Conservation (phyloP, 2,329 filamentous ascomycete genomes). For the Trichoderma afroharzianum region DNA sequence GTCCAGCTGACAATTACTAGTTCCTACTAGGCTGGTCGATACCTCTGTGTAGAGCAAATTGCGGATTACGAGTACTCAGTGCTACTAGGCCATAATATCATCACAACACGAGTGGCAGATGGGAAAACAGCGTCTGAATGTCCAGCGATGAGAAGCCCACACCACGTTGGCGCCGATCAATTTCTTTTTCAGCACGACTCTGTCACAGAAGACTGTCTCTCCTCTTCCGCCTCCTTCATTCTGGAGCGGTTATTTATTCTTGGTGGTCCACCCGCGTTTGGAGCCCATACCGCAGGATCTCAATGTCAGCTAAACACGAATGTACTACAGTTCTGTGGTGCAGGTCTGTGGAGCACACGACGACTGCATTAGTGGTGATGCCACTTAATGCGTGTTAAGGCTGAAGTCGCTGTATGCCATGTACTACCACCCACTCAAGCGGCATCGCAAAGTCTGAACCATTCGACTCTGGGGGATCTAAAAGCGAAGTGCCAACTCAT, state of each 20-base stretch:
- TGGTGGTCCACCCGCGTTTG: background rate
- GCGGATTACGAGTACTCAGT: background rate
- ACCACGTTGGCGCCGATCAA: background rate
- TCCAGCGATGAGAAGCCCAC: background rate
- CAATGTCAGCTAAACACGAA: background rate
- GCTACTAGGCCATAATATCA: background rate
- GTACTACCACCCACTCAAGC: background rate
- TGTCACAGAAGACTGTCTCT: background rate
- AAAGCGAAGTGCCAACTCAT: background rate
- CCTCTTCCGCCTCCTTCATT: background rate
- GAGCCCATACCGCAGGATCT: background rate
- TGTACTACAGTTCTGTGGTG: background rate
- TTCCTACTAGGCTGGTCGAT: background rate
- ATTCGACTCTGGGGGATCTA: background rate
- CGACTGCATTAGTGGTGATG: slow-evolving; percentile 3
- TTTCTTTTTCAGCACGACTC: background rate
- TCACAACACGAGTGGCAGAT: background rate
- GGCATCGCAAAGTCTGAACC: background rate
- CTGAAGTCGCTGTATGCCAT: slow-evolving; percentile 6
- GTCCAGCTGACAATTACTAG: background rate
- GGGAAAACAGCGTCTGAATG: background rate
- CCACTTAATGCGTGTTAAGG: slow-evolving; percentile 8
- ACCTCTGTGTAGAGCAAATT: background rate
- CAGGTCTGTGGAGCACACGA: slow-evolving; percentile 1
- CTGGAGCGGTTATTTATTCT: background rate